These are phyloP conservation scores for Colletotrichum chlorophyti DNA, from an alignment of 2,329 filamentous ascomycete genomes.

Conservation along the genomic window DNA sequence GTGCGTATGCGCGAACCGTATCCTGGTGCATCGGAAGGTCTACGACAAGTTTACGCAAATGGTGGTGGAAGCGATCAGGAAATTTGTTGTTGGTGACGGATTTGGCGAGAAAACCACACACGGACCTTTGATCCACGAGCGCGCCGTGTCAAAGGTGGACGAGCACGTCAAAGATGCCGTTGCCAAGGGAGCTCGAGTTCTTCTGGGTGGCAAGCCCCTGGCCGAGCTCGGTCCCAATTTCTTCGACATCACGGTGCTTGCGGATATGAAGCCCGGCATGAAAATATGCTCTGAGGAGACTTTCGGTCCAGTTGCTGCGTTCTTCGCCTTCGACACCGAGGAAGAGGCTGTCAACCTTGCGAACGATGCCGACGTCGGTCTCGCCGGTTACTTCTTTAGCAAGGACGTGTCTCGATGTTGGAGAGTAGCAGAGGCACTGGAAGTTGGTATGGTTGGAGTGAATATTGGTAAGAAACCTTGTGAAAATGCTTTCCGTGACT, in stretches of 20 bases:
- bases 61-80: slow-evolving; percentile 65
- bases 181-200: slow-evolving; percentile 71
- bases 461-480: slow-evolving; percentile 50
- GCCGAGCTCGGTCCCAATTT: slow-evolving; percentile 48
- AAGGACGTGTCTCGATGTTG: slow-evolving; percentile 59
- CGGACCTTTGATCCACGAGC: slow-evolving; percentile 75
- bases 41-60: slow-evolving; percentile 68
- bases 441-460: slow-evolving; percentile 66
- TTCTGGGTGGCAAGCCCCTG: slow-evolving; percentile 60
- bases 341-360: slow-evolving; percentile 49
- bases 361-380: slow-evolving; percentile 64
- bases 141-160: slow-evolving; percentile 74
- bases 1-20: slow-evolving; percentile 70
- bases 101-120: slow-evolving; percentile 75
- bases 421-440: slow-evolving; percentile 60
- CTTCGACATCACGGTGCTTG: slow-evolving; percentile 53
- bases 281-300: slow-evolving; percentile 54
- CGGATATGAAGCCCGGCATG: slow-evolving; percentile 48
- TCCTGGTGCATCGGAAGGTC: slow-evolving; percentile 67
- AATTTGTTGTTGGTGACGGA: slow-evolving; percentile 72
- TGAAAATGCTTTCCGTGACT: rapidly evolving
- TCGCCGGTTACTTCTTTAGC: slow-evolving; percentile 69
- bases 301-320: slow-evolving; percentile 52
- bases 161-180: slow-evolving; percentile 74
- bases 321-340: slow-evolving; percentile 51